Evolutionary conservation across 2,329 filamentous ascomycete species (phyloP), one percentile per base, ranked within the genome.

Genomic region (Neofusicoccum parvum): DNA sequence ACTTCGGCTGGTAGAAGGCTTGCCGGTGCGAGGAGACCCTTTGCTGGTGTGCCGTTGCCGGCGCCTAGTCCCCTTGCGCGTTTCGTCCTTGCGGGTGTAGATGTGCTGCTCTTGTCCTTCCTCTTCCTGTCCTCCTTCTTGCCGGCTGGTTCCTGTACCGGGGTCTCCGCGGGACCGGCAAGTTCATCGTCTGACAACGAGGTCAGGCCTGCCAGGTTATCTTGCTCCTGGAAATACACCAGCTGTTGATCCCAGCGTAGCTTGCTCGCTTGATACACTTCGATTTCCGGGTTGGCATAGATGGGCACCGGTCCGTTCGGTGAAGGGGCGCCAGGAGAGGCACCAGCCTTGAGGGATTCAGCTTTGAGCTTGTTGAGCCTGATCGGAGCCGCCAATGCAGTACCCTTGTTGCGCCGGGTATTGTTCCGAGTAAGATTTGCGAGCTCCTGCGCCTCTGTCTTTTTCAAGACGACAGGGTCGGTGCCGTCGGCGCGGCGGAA

Each of bases 401-500:
- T 79, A 51, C 79, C 79, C 66, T 84, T 85, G 71, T 85, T 85
- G 71, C 80, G 81, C 46, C 79, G 76, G 9, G 83, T 85, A 69
- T 85, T 85, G 58, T 72, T 74, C 39, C 79, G 76, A 1, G 82
- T 85, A 15, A 79, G 63, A 11, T 78, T 70, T 11, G 81, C 76
- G 9, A 84, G 71, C 65, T 82, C 79, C 66, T 84, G 82, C 15
- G 82, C 81, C 65, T 84, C 81, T 5, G 79, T 79, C 68, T 79
- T 80, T 72, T 81, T 82, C 37, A 83, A 74, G 10, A 80, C 72
- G 7, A 84, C 76, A 4, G 78, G 78, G 65, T 80, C 79, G 10
- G 73, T 73, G 14, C 76, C 77, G 64, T 78, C 76, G 2, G 75
- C 73, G 11, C 81, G 78, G 23, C 81, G 78, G 27, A 83, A 78